A percentile compares a stretch with the other conserved stretches of the same genome.
phyloP scores from a whole-genome alignment of 2,329 filamentous ascomycete species.

The Aspergillus ochraceoroseus region DNA sequence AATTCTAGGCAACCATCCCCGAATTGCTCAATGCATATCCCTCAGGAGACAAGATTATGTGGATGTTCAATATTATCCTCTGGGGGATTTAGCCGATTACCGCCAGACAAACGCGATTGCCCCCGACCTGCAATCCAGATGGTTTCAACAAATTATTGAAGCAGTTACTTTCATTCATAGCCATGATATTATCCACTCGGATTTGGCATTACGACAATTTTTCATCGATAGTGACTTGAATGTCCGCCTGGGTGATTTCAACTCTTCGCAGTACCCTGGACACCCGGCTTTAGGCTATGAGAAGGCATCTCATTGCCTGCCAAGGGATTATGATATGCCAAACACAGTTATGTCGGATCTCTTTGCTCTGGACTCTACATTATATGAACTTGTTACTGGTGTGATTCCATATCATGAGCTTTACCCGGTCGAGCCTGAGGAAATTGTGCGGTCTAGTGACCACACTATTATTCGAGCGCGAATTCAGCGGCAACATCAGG shows the following conservation, averaged over 20 bases:
- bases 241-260: constrained; percentile 23
- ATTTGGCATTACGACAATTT: constrained; percentile 21
- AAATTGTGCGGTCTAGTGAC: neutral
- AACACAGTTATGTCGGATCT: constrained; percentile 13
- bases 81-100: neutral
- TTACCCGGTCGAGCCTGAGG: constrained; percentile 3
- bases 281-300: constrained; percentile 16
- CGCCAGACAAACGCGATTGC: constrained; percentile 1
- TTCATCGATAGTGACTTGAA: constrained; percentile 20
- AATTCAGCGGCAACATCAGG: neutral
- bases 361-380: constrained; percentile 18
- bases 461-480: neutral
- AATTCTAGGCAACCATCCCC: neutral
- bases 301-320: constrained; percentile 19
- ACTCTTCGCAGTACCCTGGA: constrained; percentile 15
- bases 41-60: neutral
- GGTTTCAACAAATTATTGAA: constrained; percentile 23
- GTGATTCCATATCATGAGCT: constrained; percentile 11
- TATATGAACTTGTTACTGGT: constrained; percentile 15
- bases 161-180: constrained; percentile 18
- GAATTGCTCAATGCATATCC: neutral
- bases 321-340: constrained; percentile 15
- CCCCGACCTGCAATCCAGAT: constrained; percentile 11
- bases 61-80: neutral
- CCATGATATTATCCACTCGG: constrained; percentile 22